Base-by-base conservation (phyloP, 2,329 filamentous ascomycete genomes). In the Colletotrichum cordylinicola region DNA sequence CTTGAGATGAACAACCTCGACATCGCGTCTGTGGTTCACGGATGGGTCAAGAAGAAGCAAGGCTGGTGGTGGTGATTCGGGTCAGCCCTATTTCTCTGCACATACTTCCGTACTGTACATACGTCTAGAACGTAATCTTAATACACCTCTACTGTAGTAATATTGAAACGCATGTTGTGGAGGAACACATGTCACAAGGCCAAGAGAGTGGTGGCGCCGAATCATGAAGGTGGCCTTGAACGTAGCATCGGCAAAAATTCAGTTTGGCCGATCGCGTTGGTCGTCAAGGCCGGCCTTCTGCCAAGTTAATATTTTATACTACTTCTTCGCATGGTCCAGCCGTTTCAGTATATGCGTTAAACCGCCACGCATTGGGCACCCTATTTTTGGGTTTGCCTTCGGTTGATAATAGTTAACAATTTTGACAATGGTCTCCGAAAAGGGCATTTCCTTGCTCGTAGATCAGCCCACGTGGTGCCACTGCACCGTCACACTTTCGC, bases 1-100 rank as follows among this genome's bases (percentile, higher is more conserved):
- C 78, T 89, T 78, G 87, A 89, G 81, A 84, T 84, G 81, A 89
- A 89, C 72, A 83, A 39, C 16, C 61, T 71, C n/a, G 48, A 71
- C 18, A 71, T 71, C 8, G 87, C 86, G 2, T 78, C 78, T 5
- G 74, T 84, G 6, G 76, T 89, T 3, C 77, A 83, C 15, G 60
- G 78, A 6, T 89, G 87, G 87, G 84, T 87, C 29, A 66, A 71
- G 61, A 66, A 67, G 60, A 33, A 71, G 52, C 72, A 74, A 13
- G 48, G 61, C 37, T 74, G 72, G 72, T 74, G 72, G 67, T 71
- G 39, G 31, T 21, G 9, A 24, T 55, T 31, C 18, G 58, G 15
- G 21, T n/a, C 52, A 12, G n/a, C 15, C 33, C 31, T 27, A 29
- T 43, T 58, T 24, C 21, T 13, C 8, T 31, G 52, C 33, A 68